These are phyloP conservation scores for Camellia granthamiana DNA, from an alignment of 148 eudicot species.

Conservation along the genomic window DNA sequence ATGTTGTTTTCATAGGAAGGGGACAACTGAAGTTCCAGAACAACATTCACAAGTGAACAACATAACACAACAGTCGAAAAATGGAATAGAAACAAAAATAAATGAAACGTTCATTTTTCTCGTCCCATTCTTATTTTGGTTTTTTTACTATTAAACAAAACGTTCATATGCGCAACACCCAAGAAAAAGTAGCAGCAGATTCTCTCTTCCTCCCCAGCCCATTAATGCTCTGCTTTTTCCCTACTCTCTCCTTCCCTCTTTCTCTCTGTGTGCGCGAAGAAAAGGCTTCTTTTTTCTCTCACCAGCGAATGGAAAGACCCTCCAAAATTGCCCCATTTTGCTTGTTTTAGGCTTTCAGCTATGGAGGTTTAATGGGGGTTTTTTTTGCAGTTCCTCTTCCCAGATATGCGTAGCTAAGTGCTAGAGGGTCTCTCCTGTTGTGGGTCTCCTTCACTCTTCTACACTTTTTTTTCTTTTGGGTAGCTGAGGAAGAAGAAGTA, in stretches of 20 bases:
- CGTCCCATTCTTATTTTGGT: background rate
- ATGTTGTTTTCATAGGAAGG: background rate
- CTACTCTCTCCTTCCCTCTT: background rate
- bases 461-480: background rate
- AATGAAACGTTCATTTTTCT: constrained; percentile 8
- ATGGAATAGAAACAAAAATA: constrained; percentile 8
- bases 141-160: constrained; percentile 23
- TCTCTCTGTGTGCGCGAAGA: background rate
- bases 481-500: background rate
- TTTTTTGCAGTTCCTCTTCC: background rate
- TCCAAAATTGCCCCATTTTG: background rate
- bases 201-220: background rate
- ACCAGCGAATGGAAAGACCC: background rate
- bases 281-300: background rate
- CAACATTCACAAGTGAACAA: background rate
- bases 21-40: background rate
- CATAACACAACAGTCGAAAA: constrained; percentile 5
- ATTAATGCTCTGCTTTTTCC: background rate
- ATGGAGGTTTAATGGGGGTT: constrained; percentile 8
- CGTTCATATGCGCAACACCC: constrained; percentile 43
- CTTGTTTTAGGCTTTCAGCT: background rate
- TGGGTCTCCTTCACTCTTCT: background rate
- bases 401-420: background rate
- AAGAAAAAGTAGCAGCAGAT: constrained; percentile 28
- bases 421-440: background rate